Base-by-base conservation (phyloP, 257 asterid species). In the Cinchona pubescens region DNA sequence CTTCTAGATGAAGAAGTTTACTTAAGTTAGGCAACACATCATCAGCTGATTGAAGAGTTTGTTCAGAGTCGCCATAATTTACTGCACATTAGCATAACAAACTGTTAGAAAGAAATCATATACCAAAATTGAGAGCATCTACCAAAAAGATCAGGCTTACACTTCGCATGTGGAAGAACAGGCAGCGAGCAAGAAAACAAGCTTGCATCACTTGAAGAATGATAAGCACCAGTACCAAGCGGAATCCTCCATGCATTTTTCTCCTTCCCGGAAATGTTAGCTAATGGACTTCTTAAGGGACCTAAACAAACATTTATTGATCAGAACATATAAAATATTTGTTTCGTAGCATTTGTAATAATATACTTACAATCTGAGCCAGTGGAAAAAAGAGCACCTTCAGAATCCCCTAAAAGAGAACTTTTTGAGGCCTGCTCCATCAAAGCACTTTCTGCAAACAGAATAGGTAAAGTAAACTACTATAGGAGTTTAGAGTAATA, bases 181-280 rank as follows among this genome's bases (percentile, higher is more conserved):
- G 98, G 96, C 80, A 92, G 67, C 18, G 98, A 94, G 83, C 95
- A 81, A 48, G 98, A 89, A 83, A 94, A 94, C 82, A 94, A 82
- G 88, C 92, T 92, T 69, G 86, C 95, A 83, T 91, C 96, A 72
- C 71, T 85, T 74, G 91, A 87, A 2, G 91, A 82, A 62, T 83
- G 87, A 77, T 78, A 69, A 40, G 76, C 81, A 82, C 84, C 85
- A 42, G 77, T 79, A 65, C 87, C 84, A 48, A 76, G 77, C 18
- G 93, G 96, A 72, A 87, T 81, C 66, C 75, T 74, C 96, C 96
- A 91, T 11, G 83, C 85, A 73, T 75, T 71, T 85, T 70, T 85
- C 79, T 80, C 94, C 69, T 83, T 79, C 35, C 73, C 85, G 38
- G 80, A 64, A 34, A 79, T 48, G 61, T 75, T 82, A 35, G 70